A percentile compares a stretch with the other conserved stretches of the same genome.
Evolutionary conservation across 305 asterid genomes (phyloP).

Genomic region (Fraxinus floribunda): DNA sequence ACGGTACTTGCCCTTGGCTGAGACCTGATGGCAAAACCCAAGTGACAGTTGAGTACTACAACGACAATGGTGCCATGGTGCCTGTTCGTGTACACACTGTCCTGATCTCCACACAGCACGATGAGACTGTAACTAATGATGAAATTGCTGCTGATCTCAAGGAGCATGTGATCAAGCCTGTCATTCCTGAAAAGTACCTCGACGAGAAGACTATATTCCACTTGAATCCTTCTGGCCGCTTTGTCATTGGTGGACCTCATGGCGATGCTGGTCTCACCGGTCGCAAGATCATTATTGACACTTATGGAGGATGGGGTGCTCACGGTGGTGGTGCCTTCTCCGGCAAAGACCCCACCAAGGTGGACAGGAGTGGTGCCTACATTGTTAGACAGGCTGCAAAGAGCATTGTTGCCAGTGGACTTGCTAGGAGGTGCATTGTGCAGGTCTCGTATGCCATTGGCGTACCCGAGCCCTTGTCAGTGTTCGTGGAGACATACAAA

Average conservation of each 20-base stretch:
- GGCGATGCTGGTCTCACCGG: slow-evolving; percentile 75
- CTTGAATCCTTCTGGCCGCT: slow-evolving; percentile 60
- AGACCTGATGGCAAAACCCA: slow-evolving; percentile 66
- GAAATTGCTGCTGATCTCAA: slow-evolving; percentile 55
- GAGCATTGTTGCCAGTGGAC: slow-evolving; percentile 62
- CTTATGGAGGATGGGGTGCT: slow-evolving; percentile 65
- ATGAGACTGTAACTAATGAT: slow-evolving; percentile 56
- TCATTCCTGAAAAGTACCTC: slow-evolving; percentile 44
- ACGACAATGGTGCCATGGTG: slow-evolving; percentile 55
- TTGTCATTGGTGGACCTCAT: slow-evolving; percentile 67
- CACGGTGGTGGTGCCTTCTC: slow-evolving; percentile 70
- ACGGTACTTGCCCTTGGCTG: slow-evolving; percentile 53
- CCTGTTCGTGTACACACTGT: slow-evolving; percentile 58
- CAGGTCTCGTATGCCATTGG: slow-evolving; percentile 69
- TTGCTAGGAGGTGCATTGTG: slow-evolving; percentile 61
- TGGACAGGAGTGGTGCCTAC: slow-evolving; percentile 61
- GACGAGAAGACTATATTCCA: slow-evolving; percentile 58
- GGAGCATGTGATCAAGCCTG: slow-evolving; percentile 53
- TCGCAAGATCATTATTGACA: slow-evolving; percentile 62
- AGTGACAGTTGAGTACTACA: slow-evolving; percentile 55
- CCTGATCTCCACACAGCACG: slow-evolving; percentile 60
- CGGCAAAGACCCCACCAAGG: slow-evolving; percentile 62
- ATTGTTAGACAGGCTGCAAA: slow-evolving; percentile 65
- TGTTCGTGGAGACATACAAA: slow-evolving; percentile 52
- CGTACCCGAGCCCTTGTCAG: slow-evolving; percentile 62